These are phyloP conservation scores for Vitellaria paradoxa DNA, from an alignment of 179 eudicot species.

Conservation along the genomic window DNA sequence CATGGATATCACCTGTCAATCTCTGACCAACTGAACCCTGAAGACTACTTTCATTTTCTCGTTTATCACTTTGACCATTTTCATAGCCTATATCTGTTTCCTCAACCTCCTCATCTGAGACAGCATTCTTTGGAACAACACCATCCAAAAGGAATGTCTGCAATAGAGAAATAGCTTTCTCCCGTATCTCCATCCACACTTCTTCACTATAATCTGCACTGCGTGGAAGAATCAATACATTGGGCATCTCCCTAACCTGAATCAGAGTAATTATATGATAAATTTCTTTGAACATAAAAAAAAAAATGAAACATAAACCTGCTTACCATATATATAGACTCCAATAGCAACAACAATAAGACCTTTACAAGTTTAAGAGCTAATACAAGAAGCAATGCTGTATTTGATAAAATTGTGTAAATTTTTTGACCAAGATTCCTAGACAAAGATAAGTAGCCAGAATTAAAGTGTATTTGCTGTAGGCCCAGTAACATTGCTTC, in stretches of 20 bases:
- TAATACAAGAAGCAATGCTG: neutral
- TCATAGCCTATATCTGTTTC: slow-evolving; percentile 63
- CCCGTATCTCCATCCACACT: slow-evolving; percentile 98
- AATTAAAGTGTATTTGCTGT: neutral
- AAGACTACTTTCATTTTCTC: slow-evolving; percentile 41
- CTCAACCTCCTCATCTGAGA: slow-evolving; percentile 86
- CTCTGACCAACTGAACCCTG: slow-evolving; percentile 48
- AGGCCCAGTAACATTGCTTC: neutral
- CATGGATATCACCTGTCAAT: slow-evolving; percentile 36
- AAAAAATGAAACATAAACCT: neutral
- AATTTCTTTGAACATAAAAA: slow-evolving; percentile 9
- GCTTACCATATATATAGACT: neutral
- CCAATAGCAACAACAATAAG: neutral
- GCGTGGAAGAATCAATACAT: slow-evolving; percentile 92
- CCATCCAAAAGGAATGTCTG: slow-evolving; percentile 80
- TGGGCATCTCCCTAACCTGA: slow-evolving; percentile 98
- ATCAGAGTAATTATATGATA: slow-evolving; percentile 16
- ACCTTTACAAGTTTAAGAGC: neutral
- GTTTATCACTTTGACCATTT: slow-evolving; percentile 43
- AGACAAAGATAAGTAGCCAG: no score
- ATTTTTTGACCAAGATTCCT: neutral
- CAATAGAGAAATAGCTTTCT: slow-evolving; percentile 77
- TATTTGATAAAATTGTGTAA: neutral
- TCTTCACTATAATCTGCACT: slow-evolving; percentile 99
- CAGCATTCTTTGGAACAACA: slow-evolving; percentile 60